Conservation (phyloP, 345 rosid genomes). For the Dimocarpus longan region DNA sequence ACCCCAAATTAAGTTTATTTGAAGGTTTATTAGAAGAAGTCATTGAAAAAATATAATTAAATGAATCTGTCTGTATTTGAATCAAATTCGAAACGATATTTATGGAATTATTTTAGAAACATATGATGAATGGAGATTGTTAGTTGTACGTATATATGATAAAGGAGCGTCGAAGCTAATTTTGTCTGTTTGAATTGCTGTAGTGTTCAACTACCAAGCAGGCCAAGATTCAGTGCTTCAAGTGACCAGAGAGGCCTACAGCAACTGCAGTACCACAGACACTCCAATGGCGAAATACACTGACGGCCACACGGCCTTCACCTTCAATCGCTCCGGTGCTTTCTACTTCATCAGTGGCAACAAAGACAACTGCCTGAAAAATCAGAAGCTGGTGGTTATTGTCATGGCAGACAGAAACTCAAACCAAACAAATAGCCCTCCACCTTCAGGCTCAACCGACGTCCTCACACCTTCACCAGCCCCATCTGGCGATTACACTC, state of each 20-base stretch:
- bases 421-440: constrained; percentile 23
- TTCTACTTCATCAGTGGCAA: constrained; percentile 80
- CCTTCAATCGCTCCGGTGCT: constrained; percentile 59
- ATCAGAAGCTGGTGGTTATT: constrained; percentile 56
- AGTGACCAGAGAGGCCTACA: constrained; percentile 59
- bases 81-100: no score
- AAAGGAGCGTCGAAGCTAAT: not conserved
- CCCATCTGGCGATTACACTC: constrained; percentile 43
- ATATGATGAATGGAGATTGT: no score
- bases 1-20: no score
- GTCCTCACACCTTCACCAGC: constrained; percentile 45
- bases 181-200: constrained; percentile 4
- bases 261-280: constrained; percentile 49
- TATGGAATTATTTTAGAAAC: no score
- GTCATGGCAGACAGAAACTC: constrained; percentile 71
- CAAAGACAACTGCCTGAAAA: constrained; percentile 64
- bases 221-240: constrained; percentile 70
- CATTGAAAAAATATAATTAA: no score
- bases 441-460: constrained; percentile 25
- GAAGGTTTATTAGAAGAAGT: no score
- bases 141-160: not conserved
- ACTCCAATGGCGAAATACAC: constrained; percentile 36
- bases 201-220: constrained; percentile 65
- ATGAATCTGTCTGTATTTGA: no score
- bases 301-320: constrained; percentile 62